Conservation (phyloP, 495 filamentous ascomycete species). For the Neurospora sp. region DNA sequence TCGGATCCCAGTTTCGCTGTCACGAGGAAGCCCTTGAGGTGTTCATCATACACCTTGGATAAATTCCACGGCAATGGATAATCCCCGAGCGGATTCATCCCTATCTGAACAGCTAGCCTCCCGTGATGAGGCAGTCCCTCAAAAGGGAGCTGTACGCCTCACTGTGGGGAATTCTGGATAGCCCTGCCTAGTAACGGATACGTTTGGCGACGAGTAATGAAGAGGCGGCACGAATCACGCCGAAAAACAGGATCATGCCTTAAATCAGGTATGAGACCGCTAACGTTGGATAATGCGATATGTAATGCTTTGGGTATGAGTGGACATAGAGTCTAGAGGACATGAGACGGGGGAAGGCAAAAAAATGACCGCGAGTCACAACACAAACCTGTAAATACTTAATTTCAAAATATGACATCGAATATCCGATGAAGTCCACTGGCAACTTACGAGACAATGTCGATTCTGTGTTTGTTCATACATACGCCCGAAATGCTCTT, state of each 20-base stretch:
- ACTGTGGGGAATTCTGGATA: neutral
- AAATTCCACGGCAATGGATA: neutral
- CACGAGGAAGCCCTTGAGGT: neutral
- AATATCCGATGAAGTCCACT: neutral
- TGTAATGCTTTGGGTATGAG: neutral
- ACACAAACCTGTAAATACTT: neutral
- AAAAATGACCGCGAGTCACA: neutral
- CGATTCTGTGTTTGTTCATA: neutral
- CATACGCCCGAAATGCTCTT: neutral
- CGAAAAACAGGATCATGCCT: neutral
- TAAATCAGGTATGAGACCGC: neutral
- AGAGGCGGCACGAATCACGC: neutral
- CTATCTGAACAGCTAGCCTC: neutral
- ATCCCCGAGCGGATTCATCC: neutral
- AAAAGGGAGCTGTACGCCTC: neutral
- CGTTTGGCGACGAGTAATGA: neutral
- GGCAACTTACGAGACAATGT: neutral
- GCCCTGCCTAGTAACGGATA: neutral
- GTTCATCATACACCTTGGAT: neutral
- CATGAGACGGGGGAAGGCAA: neutral
- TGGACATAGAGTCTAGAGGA: neutral
- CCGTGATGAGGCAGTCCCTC: neutral
- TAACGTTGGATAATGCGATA: neutral
- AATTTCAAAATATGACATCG: neutral
- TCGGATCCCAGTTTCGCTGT: neutral